These are phyloP conservation scores for Yarrowia sp. DNA, from an alignment of 805 yeast species.

Conservation along the genomic window DNA sequence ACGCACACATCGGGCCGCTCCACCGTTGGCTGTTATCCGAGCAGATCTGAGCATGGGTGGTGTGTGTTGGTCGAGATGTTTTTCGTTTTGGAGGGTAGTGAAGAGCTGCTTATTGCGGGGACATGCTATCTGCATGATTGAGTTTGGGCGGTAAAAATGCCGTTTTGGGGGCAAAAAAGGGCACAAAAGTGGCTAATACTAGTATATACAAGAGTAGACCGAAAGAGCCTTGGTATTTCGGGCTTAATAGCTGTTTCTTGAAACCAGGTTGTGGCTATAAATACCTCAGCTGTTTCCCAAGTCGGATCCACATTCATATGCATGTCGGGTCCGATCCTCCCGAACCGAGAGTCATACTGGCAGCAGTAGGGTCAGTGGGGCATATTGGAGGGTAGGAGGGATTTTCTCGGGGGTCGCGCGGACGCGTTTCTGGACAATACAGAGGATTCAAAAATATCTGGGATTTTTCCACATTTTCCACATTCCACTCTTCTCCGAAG, in stretches of 20 bases:
- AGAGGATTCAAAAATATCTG: no score
- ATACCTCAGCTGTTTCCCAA: neutral
- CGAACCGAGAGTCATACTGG: neutral
- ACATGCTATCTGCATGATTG: conserved; percentile 24
- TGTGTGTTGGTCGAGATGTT: neutral
- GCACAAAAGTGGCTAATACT: no score
- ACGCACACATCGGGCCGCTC: neutral
- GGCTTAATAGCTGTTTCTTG: no score
- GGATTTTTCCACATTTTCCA: no score
- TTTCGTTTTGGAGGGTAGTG: neutral
- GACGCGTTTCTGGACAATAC: no score
- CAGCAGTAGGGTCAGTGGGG: no score
- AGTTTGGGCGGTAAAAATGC: conserved; percentile 18
- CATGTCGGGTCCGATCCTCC: conserved; percentile 20
- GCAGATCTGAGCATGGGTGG: conserved; percentile 12
- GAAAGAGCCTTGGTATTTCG: no score
- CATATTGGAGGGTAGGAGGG: neutral
- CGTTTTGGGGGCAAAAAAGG: neutral
- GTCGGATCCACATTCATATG: neutral
- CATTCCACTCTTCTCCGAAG: neutral
- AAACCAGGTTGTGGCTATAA: no score
- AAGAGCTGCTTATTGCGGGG: conserved; percentile 20
- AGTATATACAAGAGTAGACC: no score
- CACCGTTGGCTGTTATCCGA: neutral
- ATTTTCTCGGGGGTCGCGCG: neutral